A percentile compares a stretch with the other conserved stretches of the same genome.
These are phyloP conservation scores for Fusarium verrucosum DNA, from an alignment of 2,329 filamentous ascomycete species.

Conservation along the genomic window DNA sequence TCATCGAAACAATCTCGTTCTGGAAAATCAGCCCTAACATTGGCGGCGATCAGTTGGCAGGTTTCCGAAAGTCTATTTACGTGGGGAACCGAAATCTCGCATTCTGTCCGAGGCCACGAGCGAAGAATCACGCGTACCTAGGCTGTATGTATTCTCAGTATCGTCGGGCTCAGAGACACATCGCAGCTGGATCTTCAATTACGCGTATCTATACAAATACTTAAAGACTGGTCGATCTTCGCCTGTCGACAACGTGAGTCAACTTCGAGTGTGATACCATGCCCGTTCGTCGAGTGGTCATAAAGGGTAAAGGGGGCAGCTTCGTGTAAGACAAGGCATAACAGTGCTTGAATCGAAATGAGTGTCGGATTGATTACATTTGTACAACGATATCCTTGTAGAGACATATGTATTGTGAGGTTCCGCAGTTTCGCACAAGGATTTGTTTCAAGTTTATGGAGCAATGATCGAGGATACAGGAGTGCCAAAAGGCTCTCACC, in stretches of 20 bases:
- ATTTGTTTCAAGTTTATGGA: constrained; percentile 1
- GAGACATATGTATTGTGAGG: neutral
- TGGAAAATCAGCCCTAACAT: neutral
- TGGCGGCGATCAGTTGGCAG: neutral
- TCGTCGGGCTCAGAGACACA: neutral
- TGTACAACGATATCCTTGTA: neutral
- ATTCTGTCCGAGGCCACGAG: neutral
- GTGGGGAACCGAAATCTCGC: neutral
- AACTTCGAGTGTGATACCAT: neutral
- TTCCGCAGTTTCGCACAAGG: constrained; percentile 4
- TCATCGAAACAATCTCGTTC: neutral
- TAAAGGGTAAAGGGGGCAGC: too few relatives aligned
- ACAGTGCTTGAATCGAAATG: neutral
- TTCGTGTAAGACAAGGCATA: neutral
- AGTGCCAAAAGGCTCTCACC: too few relatives aligned
- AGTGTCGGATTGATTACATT: constrained; percentile 1
- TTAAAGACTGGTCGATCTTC: neutral
- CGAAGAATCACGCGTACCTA: neutral
- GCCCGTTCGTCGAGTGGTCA: neutral
- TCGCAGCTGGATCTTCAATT: too few relatives aligned
- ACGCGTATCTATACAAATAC: too few relatives aligned
- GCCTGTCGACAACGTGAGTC: neutral
- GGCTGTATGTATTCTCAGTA: neutral
- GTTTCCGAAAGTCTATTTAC: neutral
- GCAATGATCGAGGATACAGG: neutral